Base-by-base conservation (phyloP, 208 protist genomes). In the Willaertia magna region DNA sequence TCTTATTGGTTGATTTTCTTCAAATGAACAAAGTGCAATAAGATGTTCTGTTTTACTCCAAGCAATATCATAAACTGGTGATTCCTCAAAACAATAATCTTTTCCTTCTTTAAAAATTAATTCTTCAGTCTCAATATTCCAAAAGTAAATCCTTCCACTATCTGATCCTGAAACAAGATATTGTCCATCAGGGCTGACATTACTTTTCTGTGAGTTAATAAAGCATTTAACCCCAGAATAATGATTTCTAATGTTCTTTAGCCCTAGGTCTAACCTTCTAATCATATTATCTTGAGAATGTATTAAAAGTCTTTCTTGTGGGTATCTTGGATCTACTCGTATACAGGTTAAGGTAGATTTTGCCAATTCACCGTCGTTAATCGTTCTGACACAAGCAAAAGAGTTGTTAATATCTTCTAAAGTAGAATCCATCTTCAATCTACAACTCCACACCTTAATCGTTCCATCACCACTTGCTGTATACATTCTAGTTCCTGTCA, bases 201-300 rank as follows among this genome's bases (percentile, higher is more conserved):
- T 78, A 26, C 47, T 40, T 30, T 78, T 75, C n/a, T 79, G 61
- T 42, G 82, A 14, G 51, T 85, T 79, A 0, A 52, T 52, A 52
- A 51, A 75, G 34, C 43, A 51, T 51, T 79, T 47, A 9, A 85
- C 82, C n/a, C 82, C 82, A n/a, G 26, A 20, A 42, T 85, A 85
- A 42, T n/a, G 6, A 61, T 61, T 49, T 34, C 43, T 26, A 34
- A 85, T 26, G 6, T 34, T 30, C n/a, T 46, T 61, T 0, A 30
- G 4, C 0, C 18, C 18, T 44, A 43, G n/a, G 12, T 85, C 82
- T 16, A 61, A 40, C 34, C 61, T 12, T 61, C 82, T 14, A 20
- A 85, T n/a, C 40, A 85, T 85, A n/a, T 85, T 85, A n/a, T 85
- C 82, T 61, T 78, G 82, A 7, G 82, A 85, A 51, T 78, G 59